Conservation (phyloP, 345 rosid species). For the Noccaea bulbosa region DNA sequence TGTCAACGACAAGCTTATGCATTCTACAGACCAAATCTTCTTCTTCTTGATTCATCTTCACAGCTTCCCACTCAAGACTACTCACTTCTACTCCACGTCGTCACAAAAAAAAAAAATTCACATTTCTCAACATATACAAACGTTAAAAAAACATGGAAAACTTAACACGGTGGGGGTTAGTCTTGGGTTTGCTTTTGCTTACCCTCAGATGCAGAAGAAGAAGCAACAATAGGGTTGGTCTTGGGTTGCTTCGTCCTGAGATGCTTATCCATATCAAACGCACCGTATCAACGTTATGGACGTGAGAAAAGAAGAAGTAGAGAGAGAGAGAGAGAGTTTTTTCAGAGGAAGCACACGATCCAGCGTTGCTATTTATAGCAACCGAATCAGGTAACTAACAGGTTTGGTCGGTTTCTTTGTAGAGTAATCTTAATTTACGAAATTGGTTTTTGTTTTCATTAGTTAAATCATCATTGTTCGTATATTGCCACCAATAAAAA, state of each 20-base stretch:
- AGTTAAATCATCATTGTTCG: constrained; percentile 8
- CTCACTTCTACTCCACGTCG: constrained; percentile 53
- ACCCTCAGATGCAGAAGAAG: constrained; percentile 37
- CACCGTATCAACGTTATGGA: not conserved
- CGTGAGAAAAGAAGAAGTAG: not conserved
- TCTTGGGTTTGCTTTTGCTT: not conserved
- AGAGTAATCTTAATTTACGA: constrained; percentile 16
- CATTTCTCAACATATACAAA: not conserved
- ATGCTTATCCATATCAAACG: constrained; percentile 29
- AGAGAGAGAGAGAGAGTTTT: not conserved
- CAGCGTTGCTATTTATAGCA: constrained; percentile 36
- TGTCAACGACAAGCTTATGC: constrained; percentile 67
- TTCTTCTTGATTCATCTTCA: constrained; percentile 59
- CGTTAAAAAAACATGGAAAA: not conserved
- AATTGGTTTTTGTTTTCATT: constrained; percentile 14
- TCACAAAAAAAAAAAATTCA: not conserved
- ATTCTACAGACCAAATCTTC: constrained; percentile 69
- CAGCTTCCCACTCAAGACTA: constrained; percentile 58
- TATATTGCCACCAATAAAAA: constrained; percentile 21
- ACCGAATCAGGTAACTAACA: constrained; percentile 12
- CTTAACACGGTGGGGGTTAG: not conserved
- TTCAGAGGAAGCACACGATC: constrained; percentile 1
- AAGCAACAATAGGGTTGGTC: constrained; percentile 24
- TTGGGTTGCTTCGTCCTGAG: constrained; percentile 37
- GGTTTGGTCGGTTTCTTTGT: constrained; percentile 19